Conservation (phyloP, 441 rosid genomes). For the Breynia disticha region DNA sequence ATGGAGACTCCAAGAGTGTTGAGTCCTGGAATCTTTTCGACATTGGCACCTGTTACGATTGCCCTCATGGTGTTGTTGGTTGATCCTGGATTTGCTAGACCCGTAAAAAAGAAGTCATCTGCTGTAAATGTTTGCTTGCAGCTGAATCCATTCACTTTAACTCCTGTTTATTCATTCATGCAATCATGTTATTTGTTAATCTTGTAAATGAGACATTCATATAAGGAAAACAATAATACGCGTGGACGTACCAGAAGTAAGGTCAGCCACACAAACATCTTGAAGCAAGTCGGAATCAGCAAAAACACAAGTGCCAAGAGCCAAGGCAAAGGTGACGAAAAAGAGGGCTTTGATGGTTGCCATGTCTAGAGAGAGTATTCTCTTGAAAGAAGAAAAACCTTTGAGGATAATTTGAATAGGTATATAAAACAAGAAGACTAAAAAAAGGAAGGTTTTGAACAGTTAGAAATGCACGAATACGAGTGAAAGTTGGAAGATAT, state of each 20-base stretch:
- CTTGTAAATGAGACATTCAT: too few species aligned
- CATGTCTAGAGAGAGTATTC: constrained; percentile 7
- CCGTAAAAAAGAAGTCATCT: constrained; percentile 36
- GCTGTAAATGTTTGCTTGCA: constrained; percentile 31
- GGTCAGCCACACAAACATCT: constrained; percentile 54
- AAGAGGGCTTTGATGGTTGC: constrained; percentile 3
- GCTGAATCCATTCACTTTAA: constrained; percentile 34
- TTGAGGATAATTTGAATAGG: background rate
- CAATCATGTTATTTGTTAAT: too few species aligned
- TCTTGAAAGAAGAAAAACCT: background rate
- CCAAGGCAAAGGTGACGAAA: constrained; percentile 14
- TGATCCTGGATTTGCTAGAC: constrained; percentile 26
- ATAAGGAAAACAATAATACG: too few species aligned
- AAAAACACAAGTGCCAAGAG: constrained; percentile 7
- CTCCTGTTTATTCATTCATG: constrained; percentile 14
- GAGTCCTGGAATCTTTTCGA: constrained; percentile 37
- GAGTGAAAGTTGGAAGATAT: background rate
- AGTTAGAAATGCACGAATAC: background rate
- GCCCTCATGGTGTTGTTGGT: constrained; percentile 36
- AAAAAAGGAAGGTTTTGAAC: background rate
- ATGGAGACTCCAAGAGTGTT: constrained; percentile 48
- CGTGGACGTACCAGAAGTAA: constrained; percentile 19
- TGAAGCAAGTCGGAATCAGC: constrained; percentile 55
- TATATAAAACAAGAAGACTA: background rate
- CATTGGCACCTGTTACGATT: constrained; percentile 30